A percentile compares a stretch with the other conserved stretches of the same genome.
phyloP scores from a whole-genome alignment of 306 rosid species.

The Cucumis sativus region DNA sequence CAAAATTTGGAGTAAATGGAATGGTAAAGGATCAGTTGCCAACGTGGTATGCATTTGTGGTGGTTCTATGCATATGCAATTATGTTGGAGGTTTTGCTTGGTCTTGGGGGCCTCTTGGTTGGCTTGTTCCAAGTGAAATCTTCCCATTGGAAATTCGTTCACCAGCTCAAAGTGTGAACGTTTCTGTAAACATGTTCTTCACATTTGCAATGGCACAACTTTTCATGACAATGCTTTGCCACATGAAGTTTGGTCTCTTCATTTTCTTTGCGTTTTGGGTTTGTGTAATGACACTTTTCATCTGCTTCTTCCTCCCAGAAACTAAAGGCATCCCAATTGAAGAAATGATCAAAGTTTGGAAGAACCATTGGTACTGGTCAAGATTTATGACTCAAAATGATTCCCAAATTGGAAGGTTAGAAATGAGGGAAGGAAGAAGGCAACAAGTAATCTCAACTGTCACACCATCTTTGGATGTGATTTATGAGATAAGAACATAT shows the following conservation, averaged over 20 bases:
- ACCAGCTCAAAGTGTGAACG: background rate
- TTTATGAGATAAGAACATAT: background rate
- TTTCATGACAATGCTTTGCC: conserved; percentile 70
- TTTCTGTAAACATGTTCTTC: conserved; percentile 48
- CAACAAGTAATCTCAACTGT: background rate
- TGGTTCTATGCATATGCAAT: conserved; percentile 48
- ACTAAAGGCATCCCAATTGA: conserved; percentile 82
- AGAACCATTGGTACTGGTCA: conserved; percentile 58
- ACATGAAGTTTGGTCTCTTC: conserved; percentile 79
- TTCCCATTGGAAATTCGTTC: background rate
- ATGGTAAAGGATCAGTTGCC: background rate
- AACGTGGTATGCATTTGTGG: background rate
- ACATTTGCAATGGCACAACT: conserved; percentile 60
- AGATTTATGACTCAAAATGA: conserved; percentile 33
- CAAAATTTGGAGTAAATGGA: background rate
- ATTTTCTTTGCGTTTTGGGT: conserved; percentile 73
- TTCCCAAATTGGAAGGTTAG: conserved; percentile 10
- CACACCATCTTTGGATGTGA: background rate
- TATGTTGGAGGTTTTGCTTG: conserved; percentile 84
- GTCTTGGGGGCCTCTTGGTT: conserved; percentile 67
- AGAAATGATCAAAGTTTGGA: conserved; percentile 69
- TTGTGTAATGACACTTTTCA: conserved; percentile 37
- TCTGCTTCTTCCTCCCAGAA: conserved; percentile 60
- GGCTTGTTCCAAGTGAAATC: background rate
- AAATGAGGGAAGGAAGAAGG: background rate